Conservation (phyloP, 768 basidiomycete species). For the Dioszegia hungarica region DNA sequence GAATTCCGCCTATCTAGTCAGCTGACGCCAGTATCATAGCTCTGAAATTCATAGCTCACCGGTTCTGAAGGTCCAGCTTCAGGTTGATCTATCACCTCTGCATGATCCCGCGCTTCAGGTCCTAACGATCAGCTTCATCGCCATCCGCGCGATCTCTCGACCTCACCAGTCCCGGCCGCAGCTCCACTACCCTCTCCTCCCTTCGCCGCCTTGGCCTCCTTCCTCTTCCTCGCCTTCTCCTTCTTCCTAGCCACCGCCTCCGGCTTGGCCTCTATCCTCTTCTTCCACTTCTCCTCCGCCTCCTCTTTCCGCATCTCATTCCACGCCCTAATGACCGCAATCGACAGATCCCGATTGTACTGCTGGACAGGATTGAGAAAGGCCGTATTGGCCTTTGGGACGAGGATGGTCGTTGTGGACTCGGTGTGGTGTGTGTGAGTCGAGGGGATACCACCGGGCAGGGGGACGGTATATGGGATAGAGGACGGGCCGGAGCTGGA, state of each 20-base stretch:
- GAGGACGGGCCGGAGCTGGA: background rate
- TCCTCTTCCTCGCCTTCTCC: conserved; percentile 13
- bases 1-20: conserved; percentile 12
- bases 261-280: background rate
- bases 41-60: no score
- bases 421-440: conserved; percentile 47
- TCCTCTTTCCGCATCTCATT: conserved; percentile 58
- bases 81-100: conserved; percentile 2
- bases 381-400: conserved; percentile 68
- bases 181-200: background rate
- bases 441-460: conserved; percentile 32
- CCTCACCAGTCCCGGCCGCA: background rate
- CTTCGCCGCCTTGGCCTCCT: conserved; percentile 1
- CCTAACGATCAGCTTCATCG: background rate
- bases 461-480: conserved; percentile 29
- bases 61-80: conserved; percentile 30
- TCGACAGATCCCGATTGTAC: conserved; percentile 91
- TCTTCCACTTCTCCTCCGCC: conserved; percentile 24
- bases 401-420: conserved; percentile 57
- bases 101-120: background rate
- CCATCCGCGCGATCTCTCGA: background rate
- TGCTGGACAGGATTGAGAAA: conserved; percentile 98
- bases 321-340: conserved; percentile 87
- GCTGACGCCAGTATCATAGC: background rate
- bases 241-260: conserved; percentile 2